Conservation (phyloP, 1,284 basidiomycete genomes). For the Ganoderma meredithae region DNA sequence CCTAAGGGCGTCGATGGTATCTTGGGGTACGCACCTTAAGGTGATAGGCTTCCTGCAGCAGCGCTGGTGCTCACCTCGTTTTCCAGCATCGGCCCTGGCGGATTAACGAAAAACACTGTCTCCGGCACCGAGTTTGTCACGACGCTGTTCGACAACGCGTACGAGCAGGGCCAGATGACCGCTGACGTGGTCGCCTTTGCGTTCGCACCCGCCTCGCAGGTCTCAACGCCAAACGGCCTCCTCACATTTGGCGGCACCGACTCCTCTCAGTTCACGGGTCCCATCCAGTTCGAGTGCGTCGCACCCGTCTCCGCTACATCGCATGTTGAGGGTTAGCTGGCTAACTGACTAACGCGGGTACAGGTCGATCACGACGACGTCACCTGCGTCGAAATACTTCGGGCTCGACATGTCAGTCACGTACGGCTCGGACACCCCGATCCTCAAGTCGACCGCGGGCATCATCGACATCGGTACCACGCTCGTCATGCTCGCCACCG, state of each 20-base stretch:
- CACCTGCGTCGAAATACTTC: slow-evolving; percentile 45
- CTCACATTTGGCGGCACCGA: slow-evolving; percentile 55
- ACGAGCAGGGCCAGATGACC: slow-evolving; percentile 36
- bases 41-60: neutral
- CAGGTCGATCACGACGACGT: slow-evolving; percentile 39
- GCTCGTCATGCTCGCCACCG: slow-evolving; percentile 45
- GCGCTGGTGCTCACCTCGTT: neutral
- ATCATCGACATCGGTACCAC: slow-evolving; percentile 43
- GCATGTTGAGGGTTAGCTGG: neutral
- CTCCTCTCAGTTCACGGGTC: slow-evolving; percentile 54
- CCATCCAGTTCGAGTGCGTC: slow-evolving; percentile 53
- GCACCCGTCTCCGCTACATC: slow-evolving; percentile 24
- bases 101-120: slow-evolving; percentile 45
- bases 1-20: neutral
- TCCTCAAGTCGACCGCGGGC: slow-evolving; percentile 36
- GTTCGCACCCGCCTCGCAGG: slow-evolving; percentile 15
- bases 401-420: slow-evolving; percentile 38
- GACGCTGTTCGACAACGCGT: slow-evolving; percentile 54
- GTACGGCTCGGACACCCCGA: slow-evolving; percentile 27
- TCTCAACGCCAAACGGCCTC: slow-evolving; percentile 30
- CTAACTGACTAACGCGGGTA: neutral
- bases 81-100: slow-evolving; percentile 50
- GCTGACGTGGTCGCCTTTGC: slow-evolving; percentile 9
- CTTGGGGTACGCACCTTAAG: neutral
- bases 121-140: slow-evolving; percentile 8